Evolutionary conservation across 805 yeast species (phyloP), one percentile per base, ranked within the genome.

Genomic region (Yamadazyma ubonensis): DNA sequence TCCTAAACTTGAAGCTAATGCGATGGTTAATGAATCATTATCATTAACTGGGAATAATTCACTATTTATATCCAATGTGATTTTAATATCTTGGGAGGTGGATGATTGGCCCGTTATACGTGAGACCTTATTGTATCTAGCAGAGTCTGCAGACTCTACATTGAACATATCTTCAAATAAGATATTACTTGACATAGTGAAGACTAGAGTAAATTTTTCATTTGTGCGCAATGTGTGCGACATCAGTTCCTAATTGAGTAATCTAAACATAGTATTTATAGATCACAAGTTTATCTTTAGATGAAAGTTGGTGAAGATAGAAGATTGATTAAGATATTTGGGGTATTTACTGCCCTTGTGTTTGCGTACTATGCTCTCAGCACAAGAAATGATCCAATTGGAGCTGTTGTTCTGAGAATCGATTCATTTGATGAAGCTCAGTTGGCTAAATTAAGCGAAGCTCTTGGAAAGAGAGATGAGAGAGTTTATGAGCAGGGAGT

Each of bases 101-200:
- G 90, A 83, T 18, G 96, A 87, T 48, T 81, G 80, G 14, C 93
- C 97, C 53, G 86, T 86, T 53, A 91, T 77, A 56, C 99, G 86
- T 16, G 87, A 72, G 12, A 91, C 96, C 58, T 85, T 87, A 74
- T 88, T 95, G 71, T 91, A 91, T 59, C 96, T 81, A 34, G 87
- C 96, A 23, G 83, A 65, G 58, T 91, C 98, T 35, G 86, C 82
- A 30, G 90, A 80, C 46, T 84, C 81, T 54, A 93, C 81, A 47
- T 79, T 79, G 70, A 91, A 93, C 58, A 90, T 81, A 65, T 91
- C 98, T 64, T 93, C 97, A 62, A 93, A 93, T 49, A 93, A 76
- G 26, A 91, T 83, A 38, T 57, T 84, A 14, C 38, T 29, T 61
- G 73, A 66, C 73, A 67, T 67, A 44, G 36, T 51, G 27, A 16